phyloP scores from a whole-genome alignment of 306 rosid species.

The Sicyos baderoa region DNA sequence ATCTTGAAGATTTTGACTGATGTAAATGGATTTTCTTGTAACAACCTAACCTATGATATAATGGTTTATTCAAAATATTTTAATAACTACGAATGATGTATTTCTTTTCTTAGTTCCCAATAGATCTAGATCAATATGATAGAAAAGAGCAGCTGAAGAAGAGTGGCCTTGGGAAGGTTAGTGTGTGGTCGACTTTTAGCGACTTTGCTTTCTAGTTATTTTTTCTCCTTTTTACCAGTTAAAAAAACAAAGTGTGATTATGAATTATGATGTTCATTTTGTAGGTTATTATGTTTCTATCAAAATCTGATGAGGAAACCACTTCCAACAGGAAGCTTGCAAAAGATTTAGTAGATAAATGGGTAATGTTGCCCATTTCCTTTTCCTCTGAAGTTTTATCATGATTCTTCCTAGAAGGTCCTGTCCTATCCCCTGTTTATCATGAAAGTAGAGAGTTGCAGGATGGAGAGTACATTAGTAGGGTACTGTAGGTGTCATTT shows the following conservation, averaged over 20 bases:
- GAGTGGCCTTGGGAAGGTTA: constrained; percentile 96
- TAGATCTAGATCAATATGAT: constrained; percentile 83
- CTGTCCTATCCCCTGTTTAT: neutral
- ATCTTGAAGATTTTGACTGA: constrained; percentile 79
- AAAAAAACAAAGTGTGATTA: neutral
- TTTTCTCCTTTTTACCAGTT: neutral
- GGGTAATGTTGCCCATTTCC: constrained; percentile 44
- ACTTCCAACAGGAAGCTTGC: constrained; percentile 73
- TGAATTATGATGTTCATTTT: constrained; percentile 19
- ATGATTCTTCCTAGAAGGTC: neutral
- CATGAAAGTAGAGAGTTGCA: neutral
- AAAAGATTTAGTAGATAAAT: constrained; percentile 86
- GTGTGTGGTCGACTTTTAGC: constrained; percentile 13
- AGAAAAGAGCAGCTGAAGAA: constrained; percentile 88
- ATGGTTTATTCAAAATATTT: constrained; percentile 5
- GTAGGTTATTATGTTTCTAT: constrained; percentile 88
- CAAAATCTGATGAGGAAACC: constrained; percentile 90
- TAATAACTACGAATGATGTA: constrained; percentile 23
- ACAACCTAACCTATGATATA: constrained; percentile 9
- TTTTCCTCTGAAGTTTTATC: neutral
- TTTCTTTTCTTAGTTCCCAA: constrained; percentile 56
- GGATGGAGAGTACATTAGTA: neutral
- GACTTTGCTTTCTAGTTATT: neutral
- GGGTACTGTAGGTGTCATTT: neutral
- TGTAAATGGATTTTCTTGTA: constrained; percentile 35